A percentile compares a stretch with the other conserved stretches of the same genome.
phyloP scores from a whole-genome alignment of 2,329 filamentous ascomycete genomes.

The Diplodia corticola region DNA sequence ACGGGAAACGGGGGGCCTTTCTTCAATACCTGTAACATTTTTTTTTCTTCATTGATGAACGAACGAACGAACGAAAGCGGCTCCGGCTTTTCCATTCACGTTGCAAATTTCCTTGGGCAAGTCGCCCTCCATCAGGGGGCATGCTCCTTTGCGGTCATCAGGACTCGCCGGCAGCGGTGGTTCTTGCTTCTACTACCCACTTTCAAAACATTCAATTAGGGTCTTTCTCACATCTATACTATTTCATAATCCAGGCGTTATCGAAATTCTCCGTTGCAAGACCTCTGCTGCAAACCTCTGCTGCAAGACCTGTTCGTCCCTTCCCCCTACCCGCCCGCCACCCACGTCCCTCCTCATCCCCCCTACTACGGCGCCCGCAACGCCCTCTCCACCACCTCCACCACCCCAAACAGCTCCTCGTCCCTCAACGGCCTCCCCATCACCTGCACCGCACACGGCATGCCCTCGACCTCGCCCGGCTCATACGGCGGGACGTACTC shows the following conservation, averaged over 20 bases:
- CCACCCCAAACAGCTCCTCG: constrained; percentile 45
- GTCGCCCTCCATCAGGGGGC: neutral
- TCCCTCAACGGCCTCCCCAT: constrained; percentile 50
- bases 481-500: constrained; percentile 40
- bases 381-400: constrained; percentile 35
- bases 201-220: neutral
- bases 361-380: constrained; percentile 18
- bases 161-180: neutral
- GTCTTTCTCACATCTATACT: neutral
- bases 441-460: constrained; percentile 51
- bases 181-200: neutral
- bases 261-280: neutral
- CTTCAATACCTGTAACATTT: constrained; percentile 9
- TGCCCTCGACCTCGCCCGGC: constrained; percentile 26
- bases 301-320: too few species aligned
- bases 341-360: too few species aligned
- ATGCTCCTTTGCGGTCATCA: neutral
- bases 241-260: neutral
- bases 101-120: neutral
- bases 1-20: neutral
- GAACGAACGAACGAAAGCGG: constrained; percentile 18
- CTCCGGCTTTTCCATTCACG: constrained; percentile 1
- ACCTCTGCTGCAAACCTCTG: too few species aligned
- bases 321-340: neutral
- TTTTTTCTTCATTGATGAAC: neutral